phyloP scores from a whole-genome alignment of 1,284 basidiomycete genomes.

The Austropuccinia psidii region DNA sequence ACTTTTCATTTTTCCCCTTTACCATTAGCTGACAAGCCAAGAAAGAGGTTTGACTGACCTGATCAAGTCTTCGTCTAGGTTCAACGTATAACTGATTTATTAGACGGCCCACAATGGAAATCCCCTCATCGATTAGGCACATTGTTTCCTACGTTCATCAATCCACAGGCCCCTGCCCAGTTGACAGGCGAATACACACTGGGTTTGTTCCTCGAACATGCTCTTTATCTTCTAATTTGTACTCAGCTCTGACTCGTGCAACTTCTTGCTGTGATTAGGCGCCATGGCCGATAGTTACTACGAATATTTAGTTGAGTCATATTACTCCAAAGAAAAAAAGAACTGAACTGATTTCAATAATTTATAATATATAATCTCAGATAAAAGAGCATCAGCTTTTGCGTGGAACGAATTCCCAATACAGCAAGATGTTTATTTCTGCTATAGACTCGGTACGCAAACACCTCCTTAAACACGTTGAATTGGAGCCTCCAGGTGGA shows the following conservation, averaged over 20 bases:
- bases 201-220: constrained; percentile 48
- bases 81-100: constrained; percentile 52
- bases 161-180: constrained; percentile 43
- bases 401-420: constrained; percentile 50
- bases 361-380: background rate
- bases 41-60: background rate
- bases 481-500: constrained; percentile 48
- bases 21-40: background rate
- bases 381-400: constrained; percentile 50
- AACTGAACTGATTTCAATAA: background rate
- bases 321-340: background rate
- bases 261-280: background rate
- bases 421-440: constrained; percentile 51
- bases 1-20: background rate
- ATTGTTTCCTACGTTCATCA: constrained; percentile 47
- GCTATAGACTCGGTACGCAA: constrained; percentile 51
- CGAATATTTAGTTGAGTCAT: constrained; percentile 50
- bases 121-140: constrained; percentile 42
- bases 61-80: constrained; percentile 43
- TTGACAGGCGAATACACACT: constrained; percentile 47
- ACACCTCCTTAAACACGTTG: constrained; percentile 49
- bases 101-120: constrained; percentile 45
- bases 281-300: constrained; percentile 50
- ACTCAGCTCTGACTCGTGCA: background rate
- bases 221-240: background rate